phyloP scores from a whole-genome alignment of 805 yeast species.

The Starmera caribaea region DNA sequence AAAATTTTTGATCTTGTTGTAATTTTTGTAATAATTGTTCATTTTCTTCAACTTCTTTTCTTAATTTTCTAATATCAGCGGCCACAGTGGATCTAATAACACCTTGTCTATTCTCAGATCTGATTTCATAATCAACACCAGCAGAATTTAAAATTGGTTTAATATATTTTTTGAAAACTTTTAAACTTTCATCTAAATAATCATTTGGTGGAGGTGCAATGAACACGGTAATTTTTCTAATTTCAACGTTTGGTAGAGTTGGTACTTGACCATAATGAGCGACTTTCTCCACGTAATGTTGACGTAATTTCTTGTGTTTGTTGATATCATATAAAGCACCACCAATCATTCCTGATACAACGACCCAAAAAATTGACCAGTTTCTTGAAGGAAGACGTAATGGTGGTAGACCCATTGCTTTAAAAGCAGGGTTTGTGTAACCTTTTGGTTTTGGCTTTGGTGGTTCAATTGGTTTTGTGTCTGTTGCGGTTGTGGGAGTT shows the following conservation, averaged over 20 bases:
- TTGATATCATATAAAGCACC: conserved; percentile 71
- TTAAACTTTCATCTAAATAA: conserved; percentile 63
- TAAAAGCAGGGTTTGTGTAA: conserved; percentile 68
- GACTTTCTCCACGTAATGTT: conserved; percentile 55
- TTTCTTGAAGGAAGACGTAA: conserved; percentile 79
- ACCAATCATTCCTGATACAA: conserved; percentile 58
- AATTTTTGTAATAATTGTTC: conserved; percentile 13
- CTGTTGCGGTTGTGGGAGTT: no score
- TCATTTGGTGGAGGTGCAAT: conserved; percentile 98
- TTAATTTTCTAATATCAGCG: conserved; percentile 61
- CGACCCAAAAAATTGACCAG: conserved; percentile 85
- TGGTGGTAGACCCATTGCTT: conserved; percentile 76
- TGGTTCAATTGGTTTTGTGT: no score
- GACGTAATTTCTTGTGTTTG: conserved; percentile 57
- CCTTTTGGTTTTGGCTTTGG: conserved; percentile 6
- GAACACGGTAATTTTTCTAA: conserved; percentile 73
- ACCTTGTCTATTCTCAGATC: conserved; percentile 79
- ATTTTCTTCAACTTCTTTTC: conserved; percentile 35
- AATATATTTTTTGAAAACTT: conserved; percentile 65
- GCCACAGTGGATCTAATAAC: conserved; percentile 78
- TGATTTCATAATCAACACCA: conserved; percentile 75
- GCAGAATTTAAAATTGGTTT: conserved; percentile 82
- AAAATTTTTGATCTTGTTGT: conserved; percentile 12
- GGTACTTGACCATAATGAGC: conserved; percentile 40
- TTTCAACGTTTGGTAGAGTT: conserved; percentile 37